Conservation (phyloP, 768 basidiomycete genomes). For the Gloeostereum incarnatum region DNA sequence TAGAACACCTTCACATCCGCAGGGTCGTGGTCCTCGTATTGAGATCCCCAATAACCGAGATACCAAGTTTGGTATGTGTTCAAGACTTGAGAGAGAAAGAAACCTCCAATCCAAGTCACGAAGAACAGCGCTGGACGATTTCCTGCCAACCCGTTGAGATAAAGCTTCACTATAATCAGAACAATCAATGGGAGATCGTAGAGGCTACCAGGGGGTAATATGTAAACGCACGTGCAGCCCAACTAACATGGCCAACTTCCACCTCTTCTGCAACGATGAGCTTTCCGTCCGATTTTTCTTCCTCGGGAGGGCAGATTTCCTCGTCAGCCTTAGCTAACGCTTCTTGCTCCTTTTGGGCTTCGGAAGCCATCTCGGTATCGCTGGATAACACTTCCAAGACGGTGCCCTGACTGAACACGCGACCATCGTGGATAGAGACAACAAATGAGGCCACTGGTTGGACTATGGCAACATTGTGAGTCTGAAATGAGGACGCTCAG, state of each 20-base stretch:
- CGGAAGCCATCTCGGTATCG: slow-evolving; percentile 31
- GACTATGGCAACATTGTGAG: slow-evolving; percentile 36
- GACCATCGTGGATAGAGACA: slow-evolving; percentile 36
- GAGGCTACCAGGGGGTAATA: background rate
- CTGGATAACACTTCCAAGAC: slow-evolving; percentile 28
- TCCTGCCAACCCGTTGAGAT: slow-evolving; percentile 10
- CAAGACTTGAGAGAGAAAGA: slow-evolving; percentile 7
- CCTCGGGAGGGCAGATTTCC: slow-evolving; percentile 12
- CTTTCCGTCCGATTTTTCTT: slow-evolving; percentile 23
- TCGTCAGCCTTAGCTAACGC: slow-evolving; percentile 10
- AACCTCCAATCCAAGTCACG: slow-evolving; percentile 5
- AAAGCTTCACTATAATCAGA: slow-evolving; percentile 11
- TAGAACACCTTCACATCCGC: slow-evolving; percentile 9
- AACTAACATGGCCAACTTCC: slow-evolving; percentile 34
- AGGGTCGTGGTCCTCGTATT: slow-evolving; percentile 10
- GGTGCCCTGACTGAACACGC: slow-evolving; percentile 32
- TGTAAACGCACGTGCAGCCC: slow-evolving; percentile 19
- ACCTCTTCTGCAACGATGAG: slow-evolving; percentile 39
- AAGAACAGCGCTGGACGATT: slow-evolving; percentile 10
- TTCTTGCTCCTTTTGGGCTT: slow-evolving; percentile 32
- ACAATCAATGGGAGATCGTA: background rate
- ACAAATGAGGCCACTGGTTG: slow-evolving; percentile 34
- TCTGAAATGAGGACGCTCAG: slow-evolving; percentile 30
- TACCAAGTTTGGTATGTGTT: slow-evolving; percentile 10
- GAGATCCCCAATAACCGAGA: slow-evolving; percentile 11